Conservation (phyloP, 371 early-diverging fungal genomes). For the Rhizopus stolonifer region DNA sequence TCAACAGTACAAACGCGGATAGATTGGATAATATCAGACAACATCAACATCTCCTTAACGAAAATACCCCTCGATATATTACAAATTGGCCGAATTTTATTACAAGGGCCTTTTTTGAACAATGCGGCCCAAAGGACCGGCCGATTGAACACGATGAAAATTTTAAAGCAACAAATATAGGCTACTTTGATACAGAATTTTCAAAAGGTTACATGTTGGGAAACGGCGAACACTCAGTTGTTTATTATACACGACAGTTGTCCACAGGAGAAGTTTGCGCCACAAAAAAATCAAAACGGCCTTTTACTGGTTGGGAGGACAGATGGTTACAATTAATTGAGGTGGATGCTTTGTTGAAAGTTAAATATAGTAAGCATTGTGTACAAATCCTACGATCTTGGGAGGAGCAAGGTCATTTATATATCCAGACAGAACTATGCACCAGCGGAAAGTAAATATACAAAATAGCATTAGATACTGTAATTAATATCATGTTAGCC, state of each 20-base stretch:
- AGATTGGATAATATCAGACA: slow-evolving; percentile 17
- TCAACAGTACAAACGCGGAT: slow-evolving; percentile 21
- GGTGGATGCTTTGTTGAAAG: slow-evolving; percentile 71
- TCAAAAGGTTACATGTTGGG: slow-evolving; percentile 49
- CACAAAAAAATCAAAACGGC: slow-evolving; percentile 71
- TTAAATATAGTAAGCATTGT: slow-evolving; percentile 61
- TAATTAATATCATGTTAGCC: slow-evolving; percentile 10
- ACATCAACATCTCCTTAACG: slow-evolving; percentile 6
- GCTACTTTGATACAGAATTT: slow-evolving; percentile 38
- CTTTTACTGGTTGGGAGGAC: slow-evolving; percentile 74
- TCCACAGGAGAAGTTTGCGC: slow-evolving; percentile 65
- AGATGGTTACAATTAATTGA: slow-evolving; percentile 75
- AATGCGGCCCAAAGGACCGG: slow-evolving; percentile 14
- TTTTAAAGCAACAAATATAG: slow-evolving; percentile 1
- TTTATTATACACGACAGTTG: slow-evolving; percentile 64
- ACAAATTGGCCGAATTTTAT: slow-evolving; percentile 35
- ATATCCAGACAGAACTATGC: slow-evolving; percentile 89
- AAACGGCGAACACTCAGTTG: slow-evolving; percentile 80
- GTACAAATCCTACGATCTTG: slow-evolving; percentile 78
- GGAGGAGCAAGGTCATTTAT: slow-evolving; percentile 89
- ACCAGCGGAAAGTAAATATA: slow-evolving; percentile 64
- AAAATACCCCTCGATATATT: slow-evolving; percentile 11
- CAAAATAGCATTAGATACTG: neutral
- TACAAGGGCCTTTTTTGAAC: slow-evolving; percentile 33
- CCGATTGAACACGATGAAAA: slow-evolving; percentile 10